Evolutionary conservation across 2,329 filamentous ascomycete species (phyloP).

Genomic region (Diaporthe nobilis): DNA sequence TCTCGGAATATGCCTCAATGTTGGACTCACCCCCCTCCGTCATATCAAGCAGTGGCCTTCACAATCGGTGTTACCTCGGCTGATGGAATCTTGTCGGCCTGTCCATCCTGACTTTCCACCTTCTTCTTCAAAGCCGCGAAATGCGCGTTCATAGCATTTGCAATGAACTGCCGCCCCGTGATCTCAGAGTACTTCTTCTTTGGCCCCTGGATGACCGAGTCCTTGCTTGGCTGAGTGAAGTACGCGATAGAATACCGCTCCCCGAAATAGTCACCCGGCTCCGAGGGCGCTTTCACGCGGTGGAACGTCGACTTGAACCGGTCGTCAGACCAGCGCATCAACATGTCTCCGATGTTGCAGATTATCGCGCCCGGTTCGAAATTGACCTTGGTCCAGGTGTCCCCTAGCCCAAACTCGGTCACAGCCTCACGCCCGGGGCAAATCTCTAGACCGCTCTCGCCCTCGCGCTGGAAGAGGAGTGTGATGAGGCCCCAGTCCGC

Average conservation of each 20-base stretch:
- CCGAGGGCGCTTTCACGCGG: conserved; percentile 55
- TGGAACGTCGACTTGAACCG: conserved; percentile 73
- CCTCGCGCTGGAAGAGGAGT: conserved; percentile 69
- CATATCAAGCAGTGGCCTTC: conserved; percentile 5
- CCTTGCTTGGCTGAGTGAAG: conserved; percentile 71
- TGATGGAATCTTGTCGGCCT: background rate
- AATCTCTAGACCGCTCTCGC: conserved; percentile 69
- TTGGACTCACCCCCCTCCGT: too few species aligned
- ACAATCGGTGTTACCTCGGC: background rate
- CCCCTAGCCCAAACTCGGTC: conserved; percentile 67
- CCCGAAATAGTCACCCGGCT: conserved; percentile 62
- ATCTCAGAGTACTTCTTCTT: conserved; percentile 68
- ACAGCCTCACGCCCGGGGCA: conserved; percentile 69
- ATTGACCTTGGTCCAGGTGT: conserved; percentile 69
- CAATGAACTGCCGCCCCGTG: conserved; percentile 69
- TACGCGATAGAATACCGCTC: conserved; percentile 71
- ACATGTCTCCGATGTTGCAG: conserved; percentile 70
- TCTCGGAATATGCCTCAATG: background rate
- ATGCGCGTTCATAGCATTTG: conserved; percentile 67
- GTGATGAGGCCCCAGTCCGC: conserved; percentile 72
- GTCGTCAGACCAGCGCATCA: conserved; percentile 73
- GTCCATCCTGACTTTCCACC: background rate
- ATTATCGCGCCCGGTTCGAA: conserved; percentile 64
- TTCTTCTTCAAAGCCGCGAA: conserved; percentile 55
- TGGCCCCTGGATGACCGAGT: conserved; percentile 67